Base-by-base conservation (phyloP, 257 asterid genomes). In the Leonotis leonurus region DNA sequence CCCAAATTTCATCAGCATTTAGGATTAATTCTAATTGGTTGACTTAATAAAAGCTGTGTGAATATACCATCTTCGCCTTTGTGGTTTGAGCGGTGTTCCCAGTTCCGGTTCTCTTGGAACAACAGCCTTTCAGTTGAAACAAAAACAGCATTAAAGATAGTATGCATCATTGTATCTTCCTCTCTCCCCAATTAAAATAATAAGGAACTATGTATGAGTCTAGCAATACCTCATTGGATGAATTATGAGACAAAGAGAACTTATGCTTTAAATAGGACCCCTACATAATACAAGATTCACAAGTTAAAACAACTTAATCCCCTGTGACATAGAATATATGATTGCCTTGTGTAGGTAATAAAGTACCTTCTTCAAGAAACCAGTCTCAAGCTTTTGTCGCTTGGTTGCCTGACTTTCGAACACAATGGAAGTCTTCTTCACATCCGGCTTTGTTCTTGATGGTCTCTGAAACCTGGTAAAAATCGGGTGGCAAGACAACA, bases 371-470 rank as follows among this genome's bases (percentile, higher is more conserved):
- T 67, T 72, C 56, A 86, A 70, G 82, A 83, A 92, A 44, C 99
- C 99, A 13, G 53, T 72, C 62, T 89, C 96, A 44, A 92, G 83
- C 78, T 89, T 92, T 61, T 86, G 99, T 36, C 97, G 78, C 78
- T 92, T 92, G 32, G 89, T 65, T 33, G 80, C 86, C 58, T 64
- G 72, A 70, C 58, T 65, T 64, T 70, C 84, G 16, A 33, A 37
- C 61, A 68, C 76, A 20, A 11, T 44, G 20, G 74, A 70, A 69
- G 62, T 71, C 57, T 73, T 46, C 71, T 68, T 78, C 66, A 65
- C 75, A 20, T 67, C 71, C 3, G 62, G 39, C 36, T 61, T 80
- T 33, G 29, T 73, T 30, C 58, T 62, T 43, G n/a, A n/a, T n/a
- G 24, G 41, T 64, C 70, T 80, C 36, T 72, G 81, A 54, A 64